Conservation (phyloP, 768 basidiomycete species). For the Pulveroboletus sp. region DNA sequence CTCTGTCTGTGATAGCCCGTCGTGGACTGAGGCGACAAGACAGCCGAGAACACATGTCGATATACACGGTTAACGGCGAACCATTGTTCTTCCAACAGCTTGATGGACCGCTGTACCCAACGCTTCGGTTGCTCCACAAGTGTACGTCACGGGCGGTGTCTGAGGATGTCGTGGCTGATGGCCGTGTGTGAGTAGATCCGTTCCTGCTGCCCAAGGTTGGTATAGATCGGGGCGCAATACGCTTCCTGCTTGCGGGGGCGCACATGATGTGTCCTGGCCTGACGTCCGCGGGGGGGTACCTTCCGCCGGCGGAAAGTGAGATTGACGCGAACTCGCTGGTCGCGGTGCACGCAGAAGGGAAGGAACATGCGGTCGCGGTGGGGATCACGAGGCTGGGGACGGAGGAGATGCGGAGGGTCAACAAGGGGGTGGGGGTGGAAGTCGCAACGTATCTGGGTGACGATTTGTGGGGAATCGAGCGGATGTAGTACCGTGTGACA, state of each 20-base stretch:
- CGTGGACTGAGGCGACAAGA: conserved; percentile 23
- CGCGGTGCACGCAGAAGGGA: conserved; percentile 94
- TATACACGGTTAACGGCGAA: conserved; percentile 83
- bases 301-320: conserved; percentile 68
- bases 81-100: conserved; percentile 96
- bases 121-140: conserved; percentile 84
- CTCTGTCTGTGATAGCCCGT: conserved; percentile 5
- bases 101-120: conserved; percentile 89
- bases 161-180: not conserved
- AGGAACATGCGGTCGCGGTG: conserved; percentile 84
- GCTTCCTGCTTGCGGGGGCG: conserved; percentile 89
- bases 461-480: conserved; percentile 68
- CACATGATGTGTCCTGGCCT: conserved; percentile 98
- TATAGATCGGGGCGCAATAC: conserved; percentile 95
- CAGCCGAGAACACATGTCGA: conserved; percentile 93
- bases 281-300: conserved; percentile 84
- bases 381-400: conserved; percentile 78
- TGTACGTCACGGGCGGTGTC: conserved; percentile 47
- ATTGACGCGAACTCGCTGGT: conserved; percentile 73
- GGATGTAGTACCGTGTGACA: conserved; percentile 35
- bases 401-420: conserved; percentile 85
- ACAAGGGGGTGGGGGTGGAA: conserved; percentile 90
- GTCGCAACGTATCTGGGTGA: conserved; percentile 83
- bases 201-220: conserved; percentile 82
- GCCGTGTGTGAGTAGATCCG: conserved; percentile 57